phyloP scores from a whole-genome alignment of 1,284 basidiomycete genomes.

The Ceratobasidium sp. region DNA sequence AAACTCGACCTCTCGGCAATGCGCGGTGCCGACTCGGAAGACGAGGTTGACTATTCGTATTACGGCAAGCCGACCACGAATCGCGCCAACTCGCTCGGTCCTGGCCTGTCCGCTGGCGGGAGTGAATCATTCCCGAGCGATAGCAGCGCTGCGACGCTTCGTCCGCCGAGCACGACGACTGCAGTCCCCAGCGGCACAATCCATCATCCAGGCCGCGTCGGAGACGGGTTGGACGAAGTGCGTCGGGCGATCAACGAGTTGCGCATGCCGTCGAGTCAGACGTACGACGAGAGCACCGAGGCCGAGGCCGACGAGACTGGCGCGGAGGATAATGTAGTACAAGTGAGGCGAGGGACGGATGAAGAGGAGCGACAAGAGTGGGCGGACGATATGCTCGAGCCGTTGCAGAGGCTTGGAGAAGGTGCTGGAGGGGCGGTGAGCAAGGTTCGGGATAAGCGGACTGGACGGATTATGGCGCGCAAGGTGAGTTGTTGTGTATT shows the following conservation, averaged over 20 bases:
- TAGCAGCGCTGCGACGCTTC: constrained; percentile 26
- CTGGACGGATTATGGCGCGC: constrained; percentile 86
- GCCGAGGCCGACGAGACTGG: constrained; percentile 18
- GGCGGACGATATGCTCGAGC: constrained; percentile 79
- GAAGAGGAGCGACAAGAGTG: constrained; percentile 56
- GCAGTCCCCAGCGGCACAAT: constrained; percentile 13
- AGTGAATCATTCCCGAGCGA: constrained; percentile 32
- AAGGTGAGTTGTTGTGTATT: constrained; percentile 66
- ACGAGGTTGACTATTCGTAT: constrained; percentile 39
- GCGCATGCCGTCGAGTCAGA: constrained; percentile 12
- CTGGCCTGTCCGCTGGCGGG: background rate
- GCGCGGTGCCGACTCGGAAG: constrained; percentile 19
- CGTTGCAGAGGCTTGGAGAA: constrained; percentile 85
- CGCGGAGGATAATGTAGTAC: background rate
- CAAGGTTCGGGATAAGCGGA: constrained; percentile 86
- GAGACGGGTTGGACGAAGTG: constrained; percentile 25
- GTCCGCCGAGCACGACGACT: constrained; percentile 32
- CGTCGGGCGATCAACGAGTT: constrained; percentile 40
- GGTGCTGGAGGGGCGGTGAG: constrained; percentile 97
- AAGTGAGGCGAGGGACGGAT: background rate
- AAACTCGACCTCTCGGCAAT: constrained; percentile 31
- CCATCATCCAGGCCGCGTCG: constrained; percentile 4
- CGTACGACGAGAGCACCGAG: constrained; percentile 22
- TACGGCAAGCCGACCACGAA: constrained; percentile 22
- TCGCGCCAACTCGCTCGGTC: background rate